Conservation (phyloP, 768 basidiomycete genomes). For the Termitomyces sp. region DNA sequence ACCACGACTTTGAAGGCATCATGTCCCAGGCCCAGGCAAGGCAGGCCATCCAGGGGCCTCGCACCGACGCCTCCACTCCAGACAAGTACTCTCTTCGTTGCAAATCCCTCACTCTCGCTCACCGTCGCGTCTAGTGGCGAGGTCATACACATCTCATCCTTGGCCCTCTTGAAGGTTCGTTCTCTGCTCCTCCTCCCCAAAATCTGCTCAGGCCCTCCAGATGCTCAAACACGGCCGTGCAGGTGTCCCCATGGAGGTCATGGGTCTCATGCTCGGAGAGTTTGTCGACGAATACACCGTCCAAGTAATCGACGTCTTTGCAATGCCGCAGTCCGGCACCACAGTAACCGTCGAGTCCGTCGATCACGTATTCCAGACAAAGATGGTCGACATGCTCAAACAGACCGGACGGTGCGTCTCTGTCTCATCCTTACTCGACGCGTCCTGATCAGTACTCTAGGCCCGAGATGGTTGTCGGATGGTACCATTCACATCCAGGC, state of each 20-base stretch:
- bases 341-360: constrained; percentile 97
- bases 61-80: constrained; percentile 52
- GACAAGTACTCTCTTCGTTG: constrained; percentile 56
- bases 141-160: constrained; percentile 94
- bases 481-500: constrained; percentile 99
- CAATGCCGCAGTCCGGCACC: constrained; percentile 98
- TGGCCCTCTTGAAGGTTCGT: constrained; percentile 91
- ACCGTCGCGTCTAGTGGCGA: constrained; percentile 56
- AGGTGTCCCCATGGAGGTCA: constrained; percentile 99
- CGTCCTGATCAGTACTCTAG: constrained; percentile 28
- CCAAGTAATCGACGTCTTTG: constrained; percentile 94
- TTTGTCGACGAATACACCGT: constrained; percentile 98
- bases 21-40: constrained; percentile 43
- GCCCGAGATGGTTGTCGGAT: constrained; percentile 97
- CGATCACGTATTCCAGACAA: constrained; percentile 97
- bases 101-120: not conserved
- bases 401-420: constrained; percentile 87
- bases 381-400: constrained; percentile 99
- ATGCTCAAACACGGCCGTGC: constrained; percentile 99
- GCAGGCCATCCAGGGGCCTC: constrained; percentile 33
- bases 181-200: not conserved
- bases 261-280: constrained; percentile 97
- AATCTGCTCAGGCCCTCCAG: constrained; percentile 34
- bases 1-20: constrained; percentile 44
- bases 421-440: not conserved